Evolutionary conservation across 345 rosid genomes (phyloP), one percentile per base, ranked within the genome.

Genomic region (Litchi chinensis): DNA sequence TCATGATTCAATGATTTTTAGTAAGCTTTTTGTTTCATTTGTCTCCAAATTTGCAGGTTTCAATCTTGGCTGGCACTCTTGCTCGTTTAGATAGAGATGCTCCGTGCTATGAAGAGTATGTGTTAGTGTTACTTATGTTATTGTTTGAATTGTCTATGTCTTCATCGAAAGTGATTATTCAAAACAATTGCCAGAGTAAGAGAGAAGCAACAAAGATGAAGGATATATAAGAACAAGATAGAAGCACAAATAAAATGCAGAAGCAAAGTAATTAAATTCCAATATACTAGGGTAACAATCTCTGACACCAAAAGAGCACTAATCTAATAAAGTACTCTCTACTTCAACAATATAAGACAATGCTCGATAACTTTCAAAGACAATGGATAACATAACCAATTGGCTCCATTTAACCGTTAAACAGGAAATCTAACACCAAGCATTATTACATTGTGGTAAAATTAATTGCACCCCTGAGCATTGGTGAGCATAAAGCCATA

Each of bases 61-160:
- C 98, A 32, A 93, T 95, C 81, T 87, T 95, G 87, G 95, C 99
- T 72, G 98, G 98, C 63, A 95, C 98, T 78, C 88, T 93, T 75
- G 96, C 97, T 76, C 98, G 97, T 81, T 86, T 93, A 90, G 99
- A 95, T 83, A 88, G 99, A 76, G 97, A 93, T 86, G 99, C 98
- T 83, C 97, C 98, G 73, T 91, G 85, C 63, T 93, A 92, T 81
- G 87, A 86, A 85, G 92, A 87, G 98, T 95, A 90, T 76, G 80
- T 79, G 71, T 40, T 79, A 59, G 24, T 64, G 83, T 78, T 76
- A 62, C 63, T 32, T 1, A 32, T 32, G 37, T 32, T 2, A 32
- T 32, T 3, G 67, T 24, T 56, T 72, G 12, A 28, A 22, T 73
- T 22, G n/a, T 9, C 5, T 24, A 21, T 70, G 28, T 32, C 28